Conservation (phyloP, 2,329 filamentous ascomycete species). For the Scedosporium dehoogii region DNA sequence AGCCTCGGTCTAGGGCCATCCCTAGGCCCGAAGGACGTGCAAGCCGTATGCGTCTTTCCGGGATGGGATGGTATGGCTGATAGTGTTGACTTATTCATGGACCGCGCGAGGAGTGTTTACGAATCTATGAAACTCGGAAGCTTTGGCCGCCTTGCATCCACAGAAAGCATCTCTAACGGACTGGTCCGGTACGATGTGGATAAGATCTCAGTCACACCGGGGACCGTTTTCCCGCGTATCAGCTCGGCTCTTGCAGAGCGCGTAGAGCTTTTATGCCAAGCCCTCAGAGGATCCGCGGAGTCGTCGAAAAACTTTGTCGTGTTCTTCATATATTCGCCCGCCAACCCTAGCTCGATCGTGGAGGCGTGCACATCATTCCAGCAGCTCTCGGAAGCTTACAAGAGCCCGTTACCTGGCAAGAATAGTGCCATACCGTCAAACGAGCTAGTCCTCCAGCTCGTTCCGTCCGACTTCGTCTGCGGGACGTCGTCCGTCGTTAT, state of each 20-base stretch:
- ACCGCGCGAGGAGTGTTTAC: slow-evolving; percentile 59
- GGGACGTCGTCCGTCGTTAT: slow-evolving; percentile 53
- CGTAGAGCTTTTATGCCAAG: slow-evolving; percentile 37
- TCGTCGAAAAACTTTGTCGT: slow-evolving; percentile 58
- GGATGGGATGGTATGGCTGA: slow-evolving; percentile 51
- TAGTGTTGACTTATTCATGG: slow-evolving; percentile 53
- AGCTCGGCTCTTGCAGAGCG: slow-evolving; percentile 33
- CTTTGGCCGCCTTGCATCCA: slow-evolving; percentile 41
- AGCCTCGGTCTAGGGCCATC: slow-evolving; percentile 64
- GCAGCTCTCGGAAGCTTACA: slow-evolving; percentile 53
- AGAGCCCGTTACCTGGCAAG: slow-evolving; percentile 31
- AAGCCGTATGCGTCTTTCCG: slow-evolving; percentile 62
- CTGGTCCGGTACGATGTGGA: slow-evolving; percentile 41
- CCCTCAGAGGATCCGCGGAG: slow-evolving; percentile 29
- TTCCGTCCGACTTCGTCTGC: slow-evolving; percentile 59
- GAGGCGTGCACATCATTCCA: slow-evolving; percentile 68
- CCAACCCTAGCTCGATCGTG: slow-evolving; percentile 49
- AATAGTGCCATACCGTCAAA: slow-evolving; percentile 30
- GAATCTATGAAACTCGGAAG: slow-evolving; percentile 64
- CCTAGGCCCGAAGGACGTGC: slow-evolving; percentile 61
- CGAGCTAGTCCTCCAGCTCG: slow-evolving; percentile 68
- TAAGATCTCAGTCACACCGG: slow-evolving; percentile 4
- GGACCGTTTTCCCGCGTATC: slow-evolving; percentile 6
- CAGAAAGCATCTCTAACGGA: slow-evolving; percentile 34
- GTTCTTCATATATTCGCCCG: slow-evolving; percentile 64